phyloP scores from a whole-genome alignment of 2,329 filamentous ascomycete genomes.

The Xylaria sp. region DNA sequence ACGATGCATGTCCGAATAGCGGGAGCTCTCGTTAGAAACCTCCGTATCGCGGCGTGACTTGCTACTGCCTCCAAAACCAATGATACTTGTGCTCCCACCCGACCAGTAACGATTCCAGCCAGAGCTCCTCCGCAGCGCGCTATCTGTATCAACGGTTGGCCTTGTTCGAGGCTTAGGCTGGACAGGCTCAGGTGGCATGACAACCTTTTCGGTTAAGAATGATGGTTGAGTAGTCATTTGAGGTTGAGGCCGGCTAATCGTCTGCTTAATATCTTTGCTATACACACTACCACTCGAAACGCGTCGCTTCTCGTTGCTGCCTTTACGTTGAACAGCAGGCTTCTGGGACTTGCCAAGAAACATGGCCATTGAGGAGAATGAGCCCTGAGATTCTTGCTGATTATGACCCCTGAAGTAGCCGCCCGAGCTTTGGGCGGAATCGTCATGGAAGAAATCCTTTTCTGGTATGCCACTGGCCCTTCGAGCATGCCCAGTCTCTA shows the following conservation, averaged over 20 bases:
- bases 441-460: constrained; percentile 61
- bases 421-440: constrained; percentile 56
- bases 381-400: constrained; percentile 64
- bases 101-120: constrained; percentile 85
- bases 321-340: constrained; percentile 60
- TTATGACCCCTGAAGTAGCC: constrained; percentile 64
- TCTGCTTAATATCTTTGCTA: constrained; percentile 71
- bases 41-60: constrained; percentile 60
- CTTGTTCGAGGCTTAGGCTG: constrained; percentile 51
- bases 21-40: constrained; percentile 66
- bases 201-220: constrained; percentile 40
- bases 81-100: constrained; percentile 75
- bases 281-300: constrained; percentile 66
- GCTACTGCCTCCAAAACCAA: constrained; percentile 62
- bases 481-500: constrained; percentile 59
- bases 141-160: constrained; percentile 52
- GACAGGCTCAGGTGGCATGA: constrained; percentile 40
- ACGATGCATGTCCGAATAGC: constrained; percentile 63
- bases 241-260: constrained; percentile 70
- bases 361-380: constrained; percentile 73
- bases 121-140: constrained; percentile 69
- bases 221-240: constrained; percentile 54
- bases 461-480: constrained; percentile 59
- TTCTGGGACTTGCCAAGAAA: constrained; percentile 71
- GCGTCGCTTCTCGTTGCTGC: constrained; percentile 67